phyloP scores from a whole-genome alignment of 768 basidiomycete species.

The Rhodocollybia butyracea region DNA sequence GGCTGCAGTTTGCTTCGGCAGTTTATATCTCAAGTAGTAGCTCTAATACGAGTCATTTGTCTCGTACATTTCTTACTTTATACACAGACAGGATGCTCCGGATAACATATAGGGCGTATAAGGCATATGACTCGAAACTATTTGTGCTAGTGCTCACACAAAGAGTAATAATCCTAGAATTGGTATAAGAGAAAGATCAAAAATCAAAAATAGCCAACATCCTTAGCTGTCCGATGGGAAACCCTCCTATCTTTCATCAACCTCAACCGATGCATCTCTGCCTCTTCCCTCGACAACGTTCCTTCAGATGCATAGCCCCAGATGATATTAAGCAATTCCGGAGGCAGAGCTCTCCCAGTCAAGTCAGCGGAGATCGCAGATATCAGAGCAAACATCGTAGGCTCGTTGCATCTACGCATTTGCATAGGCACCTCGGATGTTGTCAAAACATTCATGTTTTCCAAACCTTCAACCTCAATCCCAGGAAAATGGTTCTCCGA shows the following conservation, averaged over 20 bases:
- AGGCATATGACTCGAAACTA: too few relatives aligned
- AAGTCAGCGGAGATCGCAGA: not conserved
- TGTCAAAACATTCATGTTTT: not conserved
- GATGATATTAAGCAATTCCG: not conserved
- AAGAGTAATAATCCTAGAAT: too few relatives aligned
- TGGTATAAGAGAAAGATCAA: too few relatives aligned
- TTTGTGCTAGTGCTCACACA: too few relatives aligned
- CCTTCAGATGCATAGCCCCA: not conserved
- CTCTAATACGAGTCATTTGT: too few relatives aligned
- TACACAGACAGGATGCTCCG: too few relatives aligned
- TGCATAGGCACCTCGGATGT: not conserved
- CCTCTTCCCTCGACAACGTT: not conserved
- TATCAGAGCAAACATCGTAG: not conserved
- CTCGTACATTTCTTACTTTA: too few relatives aligned
- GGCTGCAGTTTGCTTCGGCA: too few relatives aligned
- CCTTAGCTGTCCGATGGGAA: not conserved
- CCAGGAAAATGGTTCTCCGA: not conserved
- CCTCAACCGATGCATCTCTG: not conserved
- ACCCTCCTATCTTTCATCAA: not conserved
- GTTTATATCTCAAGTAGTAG: too few relatives aligned
- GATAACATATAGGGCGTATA: too few relatives aligned
- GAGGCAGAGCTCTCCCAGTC: not conserved
- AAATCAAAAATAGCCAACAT: not conserved
- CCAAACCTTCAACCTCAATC: not conserved
- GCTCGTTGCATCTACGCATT: not conserved